A percentile compares a stretch with the other conserved stretches of the same genome.
Evolutionary conservation across 805 yeast species (phyloP).

Genomic region (Tetrapisispora namnaoensis): DNA sequence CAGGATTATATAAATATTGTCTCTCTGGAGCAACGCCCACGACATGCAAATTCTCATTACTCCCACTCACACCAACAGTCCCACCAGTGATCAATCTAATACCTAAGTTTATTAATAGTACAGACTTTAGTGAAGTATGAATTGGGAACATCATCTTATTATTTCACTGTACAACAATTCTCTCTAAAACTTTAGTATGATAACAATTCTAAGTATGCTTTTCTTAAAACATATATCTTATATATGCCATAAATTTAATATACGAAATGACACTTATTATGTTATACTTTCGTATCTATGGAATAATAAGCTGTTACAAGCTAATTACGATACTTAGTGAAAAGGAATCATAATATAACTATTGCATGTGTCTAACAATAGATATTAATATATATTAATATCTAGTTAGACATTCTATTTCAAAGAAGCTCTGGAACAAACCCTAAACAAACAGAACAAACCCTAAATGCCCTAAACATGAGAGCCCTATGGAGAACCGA

Average conservation of each 20-base stretch:
- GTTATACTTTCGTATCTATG: too few species aligned
- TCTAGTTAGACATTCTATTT: too few species aligned
- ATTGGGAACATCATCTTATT: neutral
- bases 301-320: too few species aligned
- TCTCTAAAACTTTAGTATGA: too few species aligned
- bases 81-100: neutral
- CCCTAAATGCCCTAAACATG: neutral
- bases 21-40: constrained; percentile 15
- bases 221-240: neutral
- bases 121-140: neutral
- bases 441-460: neutral
- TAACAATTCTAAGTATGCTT: too few species aligned
- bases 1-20: constrained; percentile 9
- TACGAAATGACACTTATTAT: too few species aligned
- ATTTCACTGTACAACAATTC: neutral
- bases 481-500: neutral
- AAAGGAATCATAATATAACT: too few species aligned
- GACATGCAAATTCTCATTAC: neutral
- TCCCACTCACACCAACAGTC: neutral
- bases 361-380: too few species aligned
- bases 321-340: too few species aligned
- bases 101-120: neutral
- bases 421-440: too few species aligned
- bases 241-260: too few species aligned
- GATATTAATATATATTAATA: too few species aligned